Base-by-base conservation (phyloP, 768 basidiomycete species). In the Phylloporus rhodoxanthus region DNA sequence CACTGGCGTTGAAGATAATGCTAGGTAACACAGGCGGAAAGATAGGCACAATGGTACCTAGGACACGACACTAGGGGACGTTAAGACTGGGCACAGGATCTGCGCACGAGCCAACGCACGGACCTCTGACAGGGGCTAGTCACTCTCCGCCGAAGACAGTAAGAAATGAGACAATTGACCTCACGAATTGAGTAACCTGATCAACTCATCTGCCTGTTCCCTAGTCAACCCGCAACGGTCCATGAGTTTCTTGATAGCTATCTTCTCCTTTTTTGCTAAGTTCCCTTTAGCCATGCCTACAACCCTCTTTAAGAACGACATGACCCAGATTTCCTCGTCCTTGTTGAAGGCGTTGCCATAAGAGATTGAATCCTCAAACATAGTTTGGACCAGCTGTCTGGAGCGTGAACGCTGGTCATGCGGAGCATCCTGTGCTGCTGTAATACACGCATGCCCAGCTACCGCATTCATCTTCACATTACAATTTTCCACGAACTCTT, bases 401-500 rank as follows among this genome's bases (percentile, higher is more conserved):
- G 63, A 63, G 10, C 37, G 20, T 0, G 48, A 38, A 28, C 47
- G 8, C 28, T 28, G 40, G 15, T 53, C 28, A 14, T 43, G 15
- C 9, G 45, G 29, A 29, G 55, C 17, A 3, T 47, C 52, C 11
- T 13, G 17, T 7, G 37, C 20, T 25, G 62, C 58, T 19, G 67
- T 68, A 29, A 69, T 57, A 32, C 67, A 68, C 4, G 65, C 65
- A 39, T 68, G 59, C 5, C 61, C 61, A 23, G 47, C 65, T n/a
- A 54, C 39, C 4, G 43, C 54, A 30, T 34, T 30, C 40, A 53
- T 14, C 34, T 47, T 54, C 40, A 63, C 29, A 8, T 44, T 23
- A 21, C n/a, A 42, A 45, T 37, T 32, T 33, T 38, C 47, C 6
- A 58, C 23, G 10, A 68, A 58, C 5, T 14, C 30, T 13, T 43